phyloP scores from a whole-genome alignment of 805 yeast species.

The Starmerella lactis-condensi region DNA sequence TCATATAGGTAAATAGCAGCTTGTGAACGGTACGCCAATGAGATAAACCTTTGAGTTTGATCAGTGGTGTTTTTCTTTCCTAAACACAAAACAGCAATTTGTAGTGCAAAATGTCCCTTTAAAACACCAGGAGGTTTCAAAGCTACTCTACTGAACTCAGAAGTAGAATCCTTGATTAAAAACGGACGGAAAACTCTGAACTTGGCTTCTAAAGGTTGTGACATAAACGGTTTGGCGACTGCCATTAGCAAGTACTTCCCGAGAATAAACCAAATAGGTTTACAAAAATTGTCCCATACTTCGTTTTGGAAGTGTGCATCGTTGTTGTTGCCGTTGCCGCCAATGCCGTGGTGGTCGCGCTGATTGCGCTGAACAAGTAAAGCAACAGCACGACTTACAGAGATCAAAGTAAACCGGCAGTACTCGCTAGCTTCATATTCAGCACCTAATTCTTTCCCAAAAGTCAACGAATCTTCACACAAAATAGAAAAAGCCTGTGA shows the following conservation, averaged over 20 bases:
- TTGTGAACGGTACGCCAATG: no score
- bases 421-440: constrained; percentile 5
- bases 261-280: constrained; percentile 1
- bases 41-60: no score
- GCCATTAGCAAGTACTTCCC: constrained; percentile 8
- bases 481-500: constrained; percentile 62
- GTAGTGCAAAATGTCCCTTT: constrained; percentile 1
- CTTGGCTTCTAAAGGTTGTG: constrained; percentile 1
- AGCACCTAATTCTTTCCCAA: constrained; percentile 7
- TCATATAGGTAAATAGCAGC: no score
- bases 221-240: constrained; percentile 8
- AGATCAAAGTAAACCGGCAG: constrained; percentile 9
- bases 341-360: neutral
- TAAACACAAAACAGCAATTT: constrained; percentile 5
- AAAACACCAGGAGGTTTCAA: constrained; percentile 1
- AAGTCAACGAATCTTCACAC: constrained; percentile 60
- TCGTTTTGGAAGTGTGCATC: constrained; percentile 2
- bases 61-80: no score
- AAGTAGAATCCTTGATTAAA: constrained; percentile 5
- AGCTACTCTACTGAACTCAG: constrained; percentile 4
- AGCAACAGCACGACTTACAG: constrained; percentile 9
- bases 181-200: constrained; percentile 5
- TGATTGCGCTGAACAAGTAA: constrained; percentile 31
- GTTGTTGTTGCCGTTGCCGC: neutral
- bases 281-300: neutral